Percentiles rank a stretch among this genome's conserved stretches.
phyloP scores from a whole-genome alignment of 2,329 filamentous ascomycete genomes.

The Aspergillus sp. region DNA sequence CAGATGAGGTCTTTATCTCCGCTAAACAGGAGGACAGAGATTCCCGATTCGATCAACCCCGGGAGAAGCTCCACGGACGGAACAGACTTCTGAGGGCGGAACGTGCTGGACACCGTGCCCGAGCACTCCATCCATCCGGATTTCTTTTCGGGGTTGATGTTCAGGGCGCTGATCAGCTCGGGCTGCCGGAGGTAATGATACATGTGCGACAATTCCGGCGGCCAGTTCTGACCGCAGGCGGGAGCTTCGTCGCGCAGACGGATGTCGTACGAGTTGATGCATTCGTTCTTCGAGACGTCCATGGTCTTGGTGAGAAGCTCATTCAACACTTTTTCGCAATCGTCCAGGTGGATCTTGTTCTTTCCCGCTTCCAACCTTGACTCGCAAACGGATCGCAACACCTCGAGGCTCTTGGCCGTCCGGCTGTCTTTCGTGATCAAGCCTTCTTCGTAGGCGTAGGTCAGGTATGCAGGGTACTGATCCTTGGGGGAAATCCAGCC shows the following conservation, averaged over 20 bases:
- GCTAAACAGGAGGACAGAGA: slow-evolving; percentile 85
- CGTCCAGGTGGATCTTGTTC: slow-evolving; percentile 63
- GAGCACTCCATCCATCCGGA: slow-evolving; percentile 92
- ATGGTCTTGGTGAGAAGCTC: slow-evolving; percentile 67
- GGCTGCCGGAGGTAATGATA: slow-evolving; percentile 78
- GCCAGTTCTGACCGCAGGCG: slow-evolving; percentile 97
- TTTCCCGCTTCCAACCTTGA: slow-evolving; percentile 57
- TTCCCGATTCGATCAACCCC: slow-evolving; percentile 66
- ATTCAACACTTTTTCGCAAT: slow-evolving; percentile 76
- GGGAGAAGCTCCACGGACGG: slow-evolving; percentile 76
- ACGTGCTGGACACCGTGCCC: slow-evolving; percentile 70
- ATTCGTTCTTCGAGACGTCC: slow-evolving; percentile 54
- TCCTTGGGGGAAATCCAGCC: slow-evolving; percentile 92
- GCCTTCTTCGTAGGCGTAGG: slow-evolving; percentile 74
- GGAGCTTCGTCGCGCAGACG: slow-evolving; percentile 77
- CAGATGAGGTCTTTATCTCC: slow-evolving; percentile 94
- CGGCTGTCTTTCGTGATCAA: slow-evolving; percentile 68
- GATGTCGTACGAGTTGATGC: slow-evolving; percentile 96
- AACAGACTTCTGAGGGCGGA: slow-evolving; percentile 67
- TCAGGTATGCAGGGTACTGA: slow-evolving; percentile 85
- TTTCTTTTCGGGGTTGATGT: slow-evolving; percentile 77
- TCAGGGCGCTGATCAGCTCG: slow-evolving; percentile 78
- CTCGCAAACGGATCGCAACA: slow-evolving; percentile 67
- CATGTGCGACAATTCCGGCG: slow-evolving; percentile 74
- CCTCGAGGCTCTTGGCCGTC: slow-evolving; percentile 64